Base-by-base conservation (phyloP, 306 rosid genomes). In the Psophocarpus tetragonolobus region DNA sequence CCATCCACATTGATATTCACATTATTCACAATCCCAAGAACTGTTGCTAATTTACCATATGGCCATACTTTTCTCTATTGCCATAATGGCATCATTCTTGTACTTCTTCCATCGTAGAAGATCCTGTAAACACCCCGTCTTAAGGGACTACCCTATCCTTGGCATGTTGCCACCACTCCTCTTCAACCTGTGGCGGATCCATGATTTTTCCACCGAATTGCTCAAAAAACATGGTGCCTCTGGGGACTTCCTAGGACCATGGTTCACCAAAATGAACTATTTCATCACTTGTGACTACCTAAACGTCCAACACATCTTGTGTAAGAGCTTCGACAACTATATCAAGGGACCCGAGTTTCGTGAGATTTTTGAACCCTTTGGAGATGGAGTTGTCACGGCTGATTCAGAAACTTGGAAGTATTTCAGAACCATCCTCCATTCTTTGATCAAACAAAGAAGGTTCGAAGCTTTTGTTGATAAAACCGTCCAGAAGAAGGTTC, bases 341-440 rank as follows among this genome's bases (percentile, higher is more conserved):
- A 71, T 68, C 0, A 73, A 84, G 38, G 90, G 90, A 0, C 48
- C 69, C 1, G 47, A 72, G 62, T 82, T 57, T 51, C 81, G 78
- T 0, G 78, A 80, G 35, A 65, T 78, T n/a, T 87, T 87, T 15
- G 38, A 81, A 57, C 24, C 78, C 36, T 71, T 87, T 1, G 90
- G 90, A 21, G 70, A 79, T 6, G 90, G 87, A 1, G 81, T 85
- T 15, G 75, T 87, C 38, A 77, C 78, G 4, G 44, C 84, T 0
- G 87, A 87, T n/a, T 57, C 76, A 0, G 73, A 87, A 8, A 0
- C 7, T 1, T 87, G 84, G 91, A 85, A 29, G 41, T 32, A 47
- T 18, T 54, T 47, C 41, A 78, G 88, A 6, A 50, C 44, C 1
- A 5, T 77, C 4, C 54, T 82, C 23, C 82, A 82, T 5, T 30